These are phyloP conservation scores for Chlorella sp. DNA, from an alignment of 139 green algal species.

Conservation along the genomic window DNA sequence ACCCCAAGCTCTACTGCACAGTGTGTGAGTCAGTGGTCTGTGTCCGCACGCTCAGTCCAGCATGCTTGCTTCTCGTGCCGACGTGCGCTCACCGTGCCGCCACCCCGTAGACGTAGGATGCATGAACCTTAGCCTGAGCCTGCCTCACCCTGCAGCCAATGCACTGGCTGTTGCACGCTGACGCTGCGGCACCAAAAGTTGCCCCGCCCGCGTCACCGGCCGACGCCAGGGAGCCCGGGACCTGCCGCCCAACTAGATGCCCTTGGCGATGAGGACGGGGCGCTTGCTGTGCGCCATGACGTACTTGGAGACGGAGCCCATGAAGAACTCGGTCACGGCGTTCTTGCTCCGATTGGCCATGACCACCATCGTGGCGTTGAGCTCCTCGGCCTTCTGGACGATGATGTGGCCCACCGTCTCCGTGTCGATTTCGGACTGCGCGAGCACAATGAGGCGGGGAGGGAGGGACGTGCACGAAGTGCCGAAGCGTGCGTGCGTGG, in stretches of 20 bases:
- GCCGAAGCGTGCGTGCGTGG: neutral
- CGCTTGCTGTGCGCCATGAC: neutral
- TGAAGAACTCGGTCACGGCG: conserved; percentile 48
- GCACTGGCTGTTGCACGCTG: no score
- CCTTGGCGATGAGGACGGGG: neutral
- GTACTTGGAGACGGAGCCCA: conserved; percentile 40
- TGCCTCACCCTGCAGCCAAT: no score
- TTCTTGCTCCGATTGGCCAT: conserved; percentile 50
- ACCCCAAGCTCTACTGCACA: no score
- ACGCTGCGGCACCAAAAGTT: no score
- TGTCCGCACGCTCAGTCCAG: no score
- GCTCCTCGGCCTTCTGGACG: conserved; percentile 54
- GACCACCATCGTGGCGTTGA: conserved; percentile 42
- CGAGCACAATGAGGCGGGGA: neutral
- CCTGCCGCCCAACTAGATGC: neutral
- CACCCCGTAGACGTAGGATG: no score
- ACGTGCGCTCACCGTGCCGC: no score
- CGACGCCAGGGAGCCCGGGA: no score
- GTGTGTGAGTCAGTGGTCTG: no score
- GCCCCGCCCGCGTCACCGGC: no score
- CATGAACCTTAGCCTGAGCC: no score
- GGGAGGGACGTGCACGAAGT: neutral
- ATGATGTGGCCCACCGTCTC: conserved; percentile 60
- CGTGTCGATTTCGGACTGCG: conserved; percentile 42
- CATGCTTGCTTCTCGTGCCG: no score